Base-by-base conservation (phyloP, 2,329 filamentous ascomycete species). In the Ophiostoma fasciatum region DNA sequence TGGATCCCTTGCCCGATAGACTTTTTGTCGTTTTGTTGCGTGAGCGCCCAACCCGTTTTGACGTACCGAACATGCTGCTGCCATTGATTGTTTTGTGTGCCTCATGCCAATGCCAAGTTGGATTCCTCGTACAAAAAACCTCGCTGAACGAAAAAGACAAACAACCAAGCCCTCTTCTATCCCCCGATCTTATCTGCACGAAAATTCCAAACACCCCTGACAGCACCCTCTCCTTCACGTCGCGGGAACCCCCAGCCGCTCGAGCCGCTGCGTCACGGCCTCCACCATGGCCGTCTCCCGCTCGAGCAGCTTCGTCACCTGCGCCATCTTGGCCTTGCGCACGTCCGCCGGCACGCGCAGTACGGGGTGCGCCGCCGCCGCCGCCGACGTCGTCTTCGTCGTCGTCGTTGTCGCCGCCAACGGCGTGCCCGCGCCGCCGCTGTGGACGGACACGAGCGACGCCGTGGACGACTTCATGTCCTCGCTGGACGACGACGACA, bases 231-330 rank as follows among this genome's bases (percentile, higher is more conserved):
- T 15, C n/a, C 17, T 12, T 37, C 29, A 37, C 41, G 43, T 49
- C 18, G 47, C 49, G 3, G 35, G 28, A 41, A 61, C 43, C 28
- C 54, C 60, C 36, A 82, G 56, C 42, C 63, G 67, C 51, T 77
- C 71, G 43, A 83, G 55, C 38, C 77, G 63, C 38, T 63, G 63
- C 45, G 67, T 74, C 17, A 80, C 68, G 17, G 72, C 77, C 46
- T 82, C 76, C 7, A 82, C 71, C 47, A 82, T 54, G 5, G 74
- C 74, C 31, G 70, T 70, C 56, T 83, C 77, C 20, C 78, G 61
- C 39, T 78, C 73, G 44, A 83, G 56, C 41, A 81, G 53, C 20
- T 58, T 57, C 55, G 72, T 72, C 17, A 82, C 72, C 50, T 79
- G 68, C 38, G 63, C 62, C 45, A 82, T 55, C 56, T 79, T 80